Evolutionary conservation across 352 stramenopile genomes (phyloP), one percentile per base, ranked within the genome.

Genomic region (Pythium guiyangense): DNA sequence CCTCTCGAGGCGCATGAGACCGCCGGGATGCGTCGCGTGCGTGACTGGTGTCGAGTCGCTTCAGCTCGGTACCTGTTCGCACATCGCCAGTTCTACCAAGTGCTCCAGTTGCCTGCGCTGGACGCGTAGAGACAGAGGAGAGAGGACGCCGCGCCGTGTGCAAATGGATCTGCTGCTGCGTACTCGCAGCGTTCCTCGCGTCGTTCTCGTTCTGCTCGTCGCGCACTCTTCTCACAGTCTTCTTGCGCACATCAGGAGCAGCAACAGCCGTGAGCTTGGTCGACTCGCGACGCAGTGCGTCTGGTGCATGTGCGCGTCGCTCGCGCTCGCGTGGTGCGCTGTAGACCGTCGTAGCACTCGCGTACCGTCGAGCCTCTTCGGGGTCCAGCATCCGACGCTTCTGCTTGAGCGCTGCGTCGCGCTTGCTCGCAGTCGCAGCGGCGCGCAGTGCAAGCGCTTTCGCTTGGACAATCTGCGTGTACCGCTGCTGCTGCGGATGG

Each of bases 351-450:
- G 12, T 22, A 10, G n/a, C 14, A 26, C n/a, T 55, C 22, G 61
- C 54, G 55, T 80, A 80, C 22, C 39, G 70, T 34, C 27, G 20
- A 9, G 60, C 42, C 26, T 66, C 52, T 11, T 43, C 59, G 4
- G 71, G 69, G 27, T 80, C 71, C 6, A 80, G 44, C 71, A 80
- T 79, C 35, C 71, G 57, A 6, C 68, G 55, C 66, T 65, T 66
- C 43, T 29, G 49, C 60, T 50, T 62, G 45, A 70, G 64, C 8
- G 53, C 56, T n/a, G 57, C 51, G 1, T 62, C 20, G 6, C 18
- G 52, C 2, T 26, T 35, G 40, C 40, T 22, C 10, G 14, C 18
- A 5, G 27, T 20, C 11, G 39, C 27, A 34, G 31, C 37, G 5
- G 35, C 35, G 11, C 25, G 31, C 43, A 54, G 26, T 14, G 27